A percentile compares a stretch with the other conserved stretches of the same genome.
Conservation (phyloP, 2,329 filamentous ascomycete genomes). For the Stachybotrys elegans region DNA sequence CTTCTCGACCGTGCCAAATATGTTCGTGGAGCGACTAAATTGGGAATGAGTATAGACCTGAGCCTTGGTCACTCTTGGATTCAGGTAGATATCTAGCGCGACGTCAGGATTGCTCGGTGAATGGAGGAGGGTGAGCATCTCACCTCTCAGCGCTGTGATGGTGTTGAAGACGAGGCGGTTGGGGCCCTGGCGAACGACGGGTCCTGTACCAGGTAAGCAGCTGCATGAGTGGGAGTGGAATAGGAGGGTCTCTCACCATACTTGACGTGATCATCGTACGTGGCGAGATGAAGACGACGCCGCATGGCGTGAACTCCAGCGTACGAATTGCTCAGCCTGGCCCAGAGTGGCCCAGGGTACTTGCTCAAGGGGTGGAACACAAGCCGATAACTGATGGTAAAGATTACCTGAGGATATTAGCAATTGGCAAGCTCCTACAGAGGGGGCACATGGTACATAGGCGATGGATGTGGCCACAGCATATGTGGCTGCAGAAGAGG, state of each 20-base stretch:
- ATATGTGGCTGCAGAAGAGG: not conserved
- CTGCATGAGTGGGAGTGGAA: too few relatives aligned
- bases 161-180: constrained; percentile 12
- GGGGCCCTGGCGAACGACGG: constrained; percentile 7
- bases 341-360: constrained; percentile 5
- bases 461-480: not conserved
- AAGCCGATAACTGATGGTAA: not conserved
- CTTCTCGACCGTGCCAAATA: constrained; percentile 7
- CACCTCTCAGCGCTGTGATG: constrained; percentile 7
- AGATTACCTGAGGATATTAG: not conserved
- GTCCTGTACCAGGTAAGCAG: too few relatives aligned
- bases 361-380: not conserved
- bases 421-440: not conserved
- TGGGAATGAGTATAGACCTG: constrained; percentile 4
- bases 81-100: constrained; percentile 11
- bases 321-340: constrained; percentile 7
- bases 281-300: constrained; percentile 4
- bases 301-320: constrained; percentile 4
- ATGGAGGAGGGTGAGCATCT: too few relatives aligned
- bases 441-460: not conserved
- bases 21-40: constrained; percentile 2
- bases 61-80: constrained; percentile 5
- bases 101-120: too few relatives aligned
- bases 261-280: constrained; percentile 4
- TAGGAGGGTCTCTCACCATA: constrained; percentile 5